These are phyloP conservation scores for Populus hybrid DNA, from an alignment of 441 rosid species.

Conservation along the genomic window DNA sequence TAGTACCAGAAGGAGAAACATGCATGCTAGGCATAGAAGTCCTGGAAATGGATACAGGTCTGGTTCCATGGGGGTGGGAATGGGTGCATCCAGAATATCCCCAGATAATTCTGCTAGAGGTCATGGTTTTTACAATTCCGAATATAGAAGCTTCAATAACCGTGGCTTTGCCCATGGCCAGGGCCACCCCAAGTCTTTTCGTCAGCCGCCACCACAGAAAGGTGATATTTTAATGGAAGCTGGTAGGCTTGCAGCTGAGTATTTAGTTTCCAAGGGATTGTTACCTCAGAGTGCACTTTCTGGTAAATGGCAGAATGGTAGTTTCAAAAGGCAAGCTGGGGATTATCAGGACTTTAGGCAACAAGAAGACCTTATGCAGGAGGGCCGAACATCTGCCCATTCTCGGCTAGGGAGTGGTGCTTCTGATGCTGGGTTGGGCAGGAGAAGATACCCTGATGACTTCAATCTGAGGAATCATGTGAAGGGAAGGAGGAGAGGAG, in stretches of 20 bases:
- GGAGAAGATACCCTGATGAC: conserved; percentile 67
- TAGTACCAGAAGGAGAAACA: conserved; percentile 27
- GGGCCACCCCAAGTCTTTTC: conserved; percentile 57
- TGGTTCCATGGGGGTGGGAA: conserved; percentile 58
- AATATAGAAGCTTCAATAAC: conserved; percentile 57
- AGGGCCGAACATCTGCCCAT: conserved; percentile 50
- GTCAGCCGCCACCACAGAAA: conserved; percentile 48
- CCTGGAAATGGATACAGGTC: conserved; percentile 89
- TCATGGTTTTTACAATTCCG: conserved; percentile 73
- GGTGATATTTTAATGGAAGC: conserved; percentile 78
- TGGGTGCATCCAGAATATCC: conserved; percentile 58
- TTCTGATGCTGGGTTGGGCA: conserved; percentile 42
- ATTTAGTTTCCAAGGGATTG: no score
- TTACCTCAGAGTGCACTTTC: conserved; percentile 57
- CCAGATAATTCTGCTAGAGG: conserved; percentile 78
- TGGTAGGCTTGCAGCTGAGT: conserved; percentile 85
- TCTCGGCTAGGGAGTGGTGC: conserved; percentile 42
- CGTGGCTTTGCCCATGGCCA: conserved; percentile 82
- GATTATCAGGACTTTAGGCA: conserved; percentile 63
- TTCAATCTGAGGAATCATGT: conserved; percentile 46
- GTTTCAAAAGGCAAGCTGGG: conserved; percentile 51
- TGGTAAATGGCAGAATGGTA: conserved; percentile 74
- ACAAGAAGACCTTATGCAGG: conserved; percentile 54
- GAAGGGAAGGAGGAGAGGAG: conserved; percentile 69
- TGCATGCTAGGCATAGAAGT: conserved; percentile 86